Base-by-base conservation (phyloP, 306 rosid genomes). In the Coriaria nepalensis region DNA sequence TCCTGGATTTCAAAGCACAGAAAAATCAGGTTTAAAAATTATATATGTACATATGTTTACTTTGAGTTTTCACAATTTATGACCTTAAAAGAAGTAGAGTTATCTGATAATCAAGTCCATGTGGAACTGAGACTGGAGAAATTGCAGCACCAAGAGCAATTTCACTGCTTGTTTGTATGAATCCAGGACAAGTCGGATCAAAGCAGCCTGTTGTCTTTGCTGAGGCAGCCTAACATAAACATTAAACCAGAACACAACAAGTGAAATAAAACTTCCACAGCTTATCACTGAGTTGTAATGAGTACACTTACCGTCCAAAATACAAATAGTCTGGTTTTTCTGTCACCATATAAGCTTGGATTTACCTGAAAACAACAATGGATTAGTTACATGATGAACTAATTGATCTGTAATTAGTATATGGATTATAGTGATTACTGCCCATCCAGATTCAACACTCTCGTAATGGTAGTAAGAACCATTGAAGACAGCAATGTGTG, bases 61-160 rank as follows among this genome's bases (percentile, higher is more conserved):
- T 6, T 41, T 41, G 38, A 53, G 41, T 20, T 37, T 29, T 10
- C 35, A 39, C 49, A 7, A 35, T 61, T 37, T 33, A 37, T 51
- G 9, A 67, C 72, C 56, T 53, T 67, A 14, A 49, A 67, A 67
- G 48, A 12, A 53, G 49, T 40, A 67, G 2, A 5, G 47, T 60
- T 55, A 67, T 67, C 49, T 54, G 38, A 20, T 60, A 67, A 4
- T 66, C 47, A 60, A 60, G 72, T 2, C 49, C 72, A n/a, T 34
- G 5, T 36, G 53, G 43, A 43, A 52, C 45, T 7, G 63, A 60
- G 33, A 60, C 37, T 5, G 72, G 67, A 45, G 60, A 43, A 40
- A 67, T 53, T 32, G 67, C 62, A 9, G 67, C 65, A 43, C 72
- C 72, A 44, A 60, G 67, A 54, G 72, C 63, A 48, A 67, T 55